These are phyloP conservation scores for Penicillium sp. DNA, from an alignment of 2,329 filamentous ascomycete genomes.

Conservation along the genomic window DNA sequence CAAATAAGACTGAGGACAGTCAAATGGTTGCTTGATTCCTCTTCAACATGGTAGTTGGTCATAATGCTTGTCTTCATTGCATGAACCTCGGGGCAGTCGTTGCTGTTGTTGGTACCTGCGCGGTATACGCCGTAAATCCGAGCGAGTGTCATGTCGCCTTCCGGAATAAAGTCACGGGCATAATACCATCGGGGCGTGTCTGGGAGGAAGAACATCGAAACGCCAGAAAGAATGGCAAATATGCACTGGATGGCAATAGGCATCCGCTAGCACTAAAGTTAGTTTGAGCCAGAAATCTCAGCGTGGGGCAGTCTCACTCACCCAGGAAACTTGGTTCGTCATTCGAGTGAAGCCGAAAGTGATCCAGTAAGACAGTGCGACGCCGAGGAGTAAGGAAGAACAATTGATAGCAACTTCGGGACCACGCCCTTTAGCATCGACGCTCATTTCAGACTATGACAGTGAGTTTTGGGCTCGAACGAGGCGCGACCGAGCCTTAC, in stretches of 20 bases:
- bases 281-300: too few species aligned
- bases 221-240: constrained; percentile 35
- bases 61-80: constrained; percentile 5
- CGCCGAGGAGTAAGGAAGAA: constrained; percentile 27
- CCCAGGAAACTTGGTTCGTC: constrained; percentile 32
- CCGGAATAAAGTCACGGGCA: constrained; percentile 10
- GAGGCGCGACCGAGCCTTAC: too few species aligned
- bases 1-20: constrained; percentile 22
- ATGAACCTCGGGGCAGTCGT: constrained; percentile 6
- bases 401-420: constrained; percentile 31
- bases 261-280: constrained; percentile 21
- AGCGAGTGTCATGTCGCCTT: constrained; percentile 11
- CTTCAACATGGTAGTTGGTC: constrained; percentile 7
- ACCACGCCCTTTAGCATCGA: constrained; percentile 28
- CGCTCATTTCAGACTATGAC: constrained; percentile 20
- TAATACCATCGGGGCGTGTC: constrained; percentile 42
- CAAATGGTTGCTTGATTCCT: constrained; percentile 2
- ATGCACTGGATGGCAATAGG: constrained; percentile 36
- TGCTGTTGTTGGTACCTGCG: too few species aligned
- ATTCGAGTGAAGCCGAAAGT: constrained; percentile 16
- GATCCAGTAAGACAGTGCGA: constrained; percentile 33
- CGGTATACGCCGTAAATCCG: constrained; percentile 11
- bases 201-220: constrained; percentile 28
- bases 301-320: not conserved
- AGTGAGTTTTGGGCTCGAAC: too few species aligned